phyloP scores from a whole-genome alignment of 148 eudicot species.

The Gaultheria prostrata region DNA sequence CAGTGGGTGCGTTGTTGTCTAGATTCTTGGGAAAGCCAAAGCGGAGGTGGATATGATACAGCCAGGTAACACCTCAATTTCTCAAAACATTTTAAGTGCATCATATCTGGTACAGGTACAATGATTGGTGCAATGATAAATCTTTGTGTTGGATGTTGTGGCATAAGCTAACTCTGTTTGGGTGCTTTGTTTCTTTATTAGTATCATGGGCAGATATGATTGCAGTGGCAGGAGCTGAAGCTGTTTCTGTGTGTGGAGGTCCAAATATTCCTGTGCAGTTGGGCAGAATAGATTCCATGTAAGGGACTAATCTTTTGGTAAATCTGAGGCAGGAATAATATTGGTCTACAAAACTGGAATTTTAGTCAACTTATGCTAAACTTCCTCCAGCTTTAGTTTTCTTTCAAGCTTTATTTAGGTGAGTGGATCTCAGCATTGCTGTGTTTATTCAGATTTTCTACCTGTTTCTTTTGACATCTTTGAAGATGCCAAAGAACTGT shows the following conservation, averaged over 20 bases:
- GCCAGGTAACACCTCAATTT: constrained; percentile 47
- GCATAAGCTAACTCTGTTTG: constrained; percentile 16
- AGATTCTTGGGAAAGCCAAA: constrained; percentile 90
- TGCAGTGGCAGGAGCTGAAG: constrained; percentile 93
- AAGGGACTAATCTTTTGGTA: constrained; percentile 25
- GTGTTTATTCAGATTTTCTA: constrained; percentile 12
- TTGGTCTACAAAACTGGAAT: background rate
- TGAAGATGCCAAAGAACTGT: background rate
- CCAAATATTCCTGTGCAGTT: constrained; percentile 66
- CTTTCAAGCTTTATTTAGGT: background rate
- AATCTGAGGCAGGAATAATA: background rate
- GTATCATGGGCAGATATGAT: constrained; percentile 98
- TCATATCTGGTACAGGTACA: background rate
- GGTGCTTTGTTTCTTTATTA: constrained; percentile 25
- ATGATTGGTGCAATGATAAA: background rate
- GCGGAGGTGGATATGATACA: constrained; percentile 44
- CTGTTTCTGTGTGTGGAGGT: constrained; percentile 87
- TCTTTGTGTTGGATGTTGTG: constrained; percentile 7
- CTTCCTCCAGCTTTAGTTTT: background rate
- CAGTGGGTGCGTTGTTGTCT: constrained; percentile 45
- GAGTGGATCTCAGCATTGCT: constrained; percentile 6
- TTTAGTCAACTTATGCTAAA: background rate
- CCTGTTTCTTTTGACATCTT: background rate
- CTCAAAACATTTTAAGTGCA: background rate
- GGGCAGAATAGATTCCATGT: constrained; percentile 85